Evolutionary conservation across 2,329 filamentous ascomycete species (phyloP).

Genomic region (Magnaporthiopsis poae): DNA sequence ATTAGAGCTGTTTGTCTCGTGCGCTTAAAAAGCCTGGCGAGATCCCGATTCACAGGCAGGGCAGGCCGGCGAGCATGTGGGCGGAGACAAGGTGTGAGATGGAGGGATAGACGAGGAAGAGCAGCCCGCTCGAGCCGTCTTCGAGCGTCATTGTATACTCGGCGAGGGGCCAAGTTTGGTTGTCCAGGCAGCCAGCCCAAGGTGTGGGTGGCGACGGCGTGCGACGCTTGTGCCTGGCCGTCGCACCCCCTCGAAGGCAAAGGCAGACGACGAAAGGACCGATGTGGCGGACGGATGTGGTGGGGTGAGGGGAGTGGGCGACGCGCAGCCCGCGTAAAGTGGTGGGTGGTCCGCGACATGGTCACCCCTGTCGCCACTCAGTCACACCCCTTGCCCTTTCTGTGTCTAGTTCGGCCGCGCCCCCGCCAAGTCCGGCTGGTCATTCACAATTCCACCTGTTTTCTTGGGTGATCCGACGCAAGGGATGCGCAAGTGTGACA

Average conservation of each 20-base stretch:
- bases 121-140: neutral
- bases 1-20: neutral
- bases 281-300: neutral
- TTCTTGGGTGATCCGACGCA: neutral
- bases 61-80: neutral
- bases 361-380: neutral
- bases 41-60: neutral
- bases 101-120: neutral
- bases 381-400: neutral
- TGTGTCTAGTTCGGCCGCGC: neutral
- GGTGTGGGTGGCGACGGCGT: neutral
- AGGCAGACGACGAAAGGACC: neutral
- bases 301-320: slow-evolving; percentile 2
- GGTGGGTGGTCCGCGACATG: slow-evolving; percentile 4
- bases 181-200: neutral
- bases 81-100: neutral
- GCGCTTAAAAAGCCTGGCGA: neutral
- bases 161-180: neutral
- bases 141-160: neutral
- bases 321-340: slow-evolving; percentile 9
- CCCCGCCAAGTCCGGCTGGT: neutral
- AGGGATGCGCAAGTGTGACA: slow-evolving; percentile 8
- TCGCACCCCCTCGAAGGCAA: neutral
- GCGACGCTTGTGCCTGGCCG: neutral
- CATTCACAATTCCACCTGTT: neutral